These are phyloP conservation scores for Fusarium pilosicola DNA, from an alignment of 2,329 filamentous ascomycete genomes.

Conservation along the genomic window DNA sequence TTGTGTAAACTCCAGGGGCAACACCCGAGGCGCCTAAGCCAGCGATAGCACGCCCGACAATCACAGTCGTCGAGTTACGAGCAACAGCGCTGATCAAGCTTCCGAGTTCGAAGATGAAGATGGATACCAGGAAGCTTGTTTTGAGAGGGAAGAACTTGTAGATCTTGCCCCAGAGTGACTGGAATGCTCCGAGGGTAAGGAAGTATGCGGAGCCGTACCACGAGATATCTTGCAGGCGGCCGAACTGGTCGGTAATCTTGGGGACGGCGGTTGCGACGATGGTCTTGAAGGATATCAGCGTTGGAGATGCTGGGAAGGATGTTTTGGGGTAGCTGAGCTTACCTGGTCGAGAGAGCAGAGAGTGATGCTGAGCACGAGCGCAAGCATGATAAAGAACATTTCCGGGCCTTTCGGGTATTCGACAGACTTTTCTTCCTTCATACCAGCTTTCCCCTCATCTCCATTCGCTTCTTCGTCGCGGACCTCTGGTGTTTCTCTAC, in stretches of 20 bases:
- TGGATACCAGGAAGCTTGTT: constrained; percentile 56
- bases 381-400: background rate
- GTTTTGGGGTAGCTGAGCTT: background rate
- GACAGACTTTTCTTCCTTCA: accelerated
- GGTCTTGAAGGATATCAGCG: accelerated
- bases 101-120: constrained; percentile 65
- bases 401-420: background rate
- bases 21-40: constrained; percentile 60
- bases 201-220: constrained; percentile 67
- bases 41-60: constrained; percentile 62
- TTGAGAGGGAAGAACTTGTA: constrained; percentile 63
- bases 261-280: constrained; percentile 54
- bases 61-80: constrained; percentile 57
- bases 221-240: constrained; percentile 60
- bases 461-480: accelerated
- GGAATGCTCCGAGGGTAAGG: background rate
- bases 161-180: constrained; percentile 51
- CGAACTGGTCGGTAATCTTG: constrained; percentile 63
- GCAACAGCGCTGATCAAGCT: constrained; percentile 60
- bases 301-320: accelerated
- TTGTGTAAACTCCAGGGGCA: constrained; percentile 59
- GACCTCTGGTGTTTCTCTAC: accelerated
- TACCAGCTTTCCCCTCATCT: accelerated
- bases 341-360: background rate
- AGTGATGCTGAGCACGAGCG: background rate